Evolutionary conservation across 2,329 filamentous ascomycete species (phyloP).

Genomic region (Aspergillus vadensis): DNA sequence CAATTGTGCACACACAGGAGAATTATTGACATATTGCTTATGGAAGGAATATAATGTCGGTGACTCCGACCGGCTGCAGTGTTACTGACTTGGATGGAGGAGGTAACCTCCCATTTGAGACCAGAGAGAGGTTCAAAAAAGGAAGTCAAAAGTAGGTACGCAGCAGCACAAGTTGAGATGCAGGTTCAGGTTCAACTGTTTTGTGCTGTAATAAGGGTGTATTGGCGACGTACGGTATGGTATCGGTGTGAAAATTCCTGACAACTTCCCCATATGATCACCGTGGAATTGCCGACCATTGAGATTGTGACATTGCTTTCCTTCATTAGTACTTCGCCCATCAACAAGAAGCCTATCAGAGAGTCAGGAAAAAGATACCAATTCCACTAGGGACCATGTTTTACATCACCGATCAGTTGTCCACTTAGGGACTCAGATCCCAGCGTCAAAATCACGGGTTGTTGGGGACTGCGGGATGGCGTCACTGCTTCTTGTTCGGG

Average conservation of each 20-base stretch:
- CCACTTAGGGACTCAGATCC: slow-evolving; percentile 8
- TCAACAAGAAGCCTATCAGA: slow-evolving; percentile 2
- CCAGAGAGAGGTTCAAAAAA: background rate
- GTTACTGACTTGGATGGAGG: background rate
- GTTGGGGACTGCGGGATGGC: slow-evolving; percentile 24
- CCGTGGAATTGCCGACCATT: background rate
- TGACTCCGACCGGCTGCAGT: slow-evolving; percentile 2
- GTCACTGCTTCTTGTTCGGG: slow-evolving; percentile 27
- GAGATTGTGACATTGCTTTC: background rate
- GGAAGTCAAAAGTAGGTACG: background rate
- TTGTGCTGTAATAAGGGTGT: background rate
- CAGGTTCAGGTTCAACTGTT: background rate
- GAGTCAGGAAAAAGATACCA: background rate
- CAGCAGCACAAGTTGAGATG: background rate
- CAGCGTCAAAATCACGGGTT: slow-evolving; percentile 16
- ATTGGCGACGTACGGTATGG: slow-evolving; percentile 3
- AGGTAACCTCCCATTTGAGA: background rate
- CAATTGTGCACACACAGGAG: background rate
- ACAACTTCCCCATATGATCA: background rate
- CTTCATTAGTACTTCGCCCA: background rate
- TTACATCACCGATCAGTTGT: slow-evolving; percentile 19
- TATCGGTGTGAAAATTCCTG: slow-evolving; percentile 1
- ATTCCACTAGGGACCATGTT: slow-evolving; percentile 6
- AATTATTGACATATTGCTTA: background rate
- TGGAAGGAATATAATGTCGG: background rate